Evolutionary conservation across 2,329 filamentous ascomycete genomes (phyloP).

Genomic region (Trichoderma arundinaceum): DNA sequence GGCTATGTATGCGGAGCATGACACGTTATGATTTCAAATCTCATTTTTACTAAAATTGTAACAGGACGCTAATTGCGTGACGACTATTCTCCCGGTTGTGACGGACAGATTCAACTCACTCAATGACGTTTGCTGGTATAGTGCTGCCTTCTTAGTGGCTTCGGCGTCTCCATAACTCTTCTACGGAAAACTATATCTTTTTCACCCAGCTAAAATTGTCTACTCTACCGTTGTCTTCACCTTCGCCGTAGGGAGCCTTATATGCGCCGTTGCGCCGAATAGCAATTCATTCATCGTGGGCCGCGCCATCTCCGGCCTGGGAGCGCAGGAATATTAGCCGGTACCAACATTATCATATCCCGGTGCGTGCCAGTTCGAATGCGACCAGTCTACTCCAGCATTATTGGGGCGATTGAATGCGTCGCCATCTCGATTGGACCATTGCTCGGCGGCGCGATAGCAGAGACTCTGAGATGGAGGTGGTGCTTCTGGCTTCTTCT

Average conservation of each 20-base stretch:
- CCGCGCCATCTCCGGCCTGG: slow-evolving; percentile 16
- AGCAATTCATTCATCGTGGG: slow-evolving; percentile 9
- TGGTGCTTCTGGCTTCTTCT: slow-evolving; percentile 25
- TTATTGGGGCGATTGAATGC: slow-evolving; percentile 13
- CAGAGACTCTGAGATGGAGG: slow-evolving; percentile 15
- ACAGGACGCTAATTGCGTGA: slow-evolving; percentile 6
- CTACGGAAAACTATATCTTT: slow-evolving; percentile 5
- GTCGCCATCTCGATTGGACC: slow-evolving; percentile 24
- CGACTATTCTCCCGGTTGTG: slow-evolving; percentile 3
- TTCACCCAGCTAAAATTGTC: too few relatives aligned
- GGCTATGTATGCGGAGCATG: slow-evolving; percentile 6
- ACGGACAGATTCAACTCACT: slow-evolving; percentile 8
- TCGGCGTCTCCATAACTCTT: slow-evolving; percentile 8
- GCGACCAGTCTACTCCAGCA: slow-evolving; percentile 13
- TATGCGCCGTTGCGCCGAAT: slow-evolving; percentile 21
- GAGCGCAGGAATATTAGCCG: slow-evolving; percentile 13
- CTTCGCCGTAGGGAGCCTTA: slow-evolving; percentile 1
- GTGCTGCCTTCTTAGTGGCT: slow-evolving; percentile 7
- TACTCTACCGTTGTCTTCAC: too few relatives aligned
- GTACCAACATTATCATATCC: slow-evolving; percentile 4
- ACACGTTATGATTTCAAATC: too few relatives aligned
- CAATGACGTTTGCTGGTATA: slow-evolving; percentile 14
- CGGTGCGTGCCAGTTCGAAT: too few relatives aligned
- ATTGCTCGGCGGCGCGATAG: slow-evolving; percentile 23
- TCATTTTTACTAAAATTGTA: too few relatives aligned